Percentiles rank a stretch among this genome's conserved stretches.
Evolutionary conservation across 2,329 filamentous ascomycete genomes (phyloP).

Genomic region (Fusarium oligoseptatum): DNA sequence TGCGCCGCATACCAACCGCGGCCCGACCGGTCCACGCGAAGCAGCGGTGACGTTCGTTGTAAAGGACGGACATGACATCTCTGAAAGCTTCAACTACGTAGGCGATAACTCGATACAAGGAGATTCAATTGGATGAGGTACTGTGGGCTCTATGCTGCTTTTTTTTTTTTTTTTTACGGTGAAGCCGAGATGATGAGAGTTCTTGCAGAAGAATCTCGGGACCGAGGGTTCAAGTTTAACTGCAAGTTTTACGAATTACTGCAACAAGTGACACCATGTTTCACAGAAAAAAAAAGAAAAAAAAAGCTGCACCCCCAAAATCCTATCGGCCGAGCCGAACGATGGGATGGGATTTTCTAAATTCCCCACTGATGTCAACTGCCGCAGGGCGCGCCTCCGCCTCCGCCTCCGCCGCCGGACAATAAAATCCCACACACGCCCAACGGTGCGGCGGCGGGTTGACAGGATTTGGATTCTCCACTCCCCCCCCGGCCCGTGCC

Average conservation of each 20-base stretch:
- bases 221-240: background rate
- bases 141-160: background rate
- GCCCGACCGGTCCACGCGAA: slow-evolving; percentile 46
- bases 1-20: slow-evolving; percentile 54
- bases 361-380: background rate
- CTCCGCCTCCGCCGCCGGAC: background rate
- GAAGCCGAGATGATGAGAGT: background rate
- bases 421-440: background rate
- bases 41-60: slow-evolving; percentile 51
- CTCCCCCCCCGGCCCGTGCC: background rate
- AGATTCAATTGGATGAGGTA: background rate
- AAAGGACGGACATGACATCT: slow-evolving; percentile 48
- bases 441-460: background rate
- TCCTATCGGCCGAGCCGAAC: background rate
- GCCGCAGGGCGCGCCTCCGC: background rate
- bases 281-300: background rate
- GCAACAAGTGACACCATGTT: background rate
- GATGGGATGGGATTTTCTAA: background rate
- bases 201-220: background rate
- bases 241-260: background rate
- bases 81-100: background rate
- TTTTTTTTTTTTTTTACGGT: background rate
- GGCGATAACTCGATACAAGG: background rate
- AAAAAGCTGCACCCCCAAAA: background rate
- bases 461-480: background rate